Percentiles rank a stretch among this genome's conserved stretches.
Conservation (phyloP, 2,329 filamentous ascomycete species). For the Ascochyta lentis region DNA sequence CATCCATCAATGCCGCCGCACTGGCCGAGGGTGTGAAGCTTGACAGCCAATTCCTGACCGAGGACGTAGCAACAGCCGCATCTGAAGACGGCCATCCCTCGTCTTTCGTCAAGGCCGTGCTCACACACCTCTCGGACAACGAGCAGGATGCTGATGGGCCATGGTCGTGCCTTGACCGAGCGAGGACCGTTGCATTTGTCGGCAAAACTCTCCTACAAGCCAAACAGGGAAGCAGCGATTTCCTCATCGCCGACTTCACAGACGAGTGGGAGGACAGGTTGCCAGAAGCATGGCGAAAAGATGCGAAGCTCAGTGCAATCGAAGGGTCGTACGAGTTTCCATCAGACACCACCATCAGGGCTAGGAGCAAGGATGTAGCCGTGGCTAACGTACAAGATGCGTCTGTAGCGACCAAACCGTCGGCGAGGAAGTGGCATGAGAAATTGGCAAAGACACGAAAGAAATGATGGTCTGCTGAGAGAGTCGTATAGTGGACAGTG, state of each 20-base stretch:
- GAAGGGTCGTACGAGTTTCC: conserved; percentile 42
- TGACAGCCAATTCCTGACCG: conserved; percentile 45
- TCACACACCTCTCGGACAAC: conserved; percentile 43
- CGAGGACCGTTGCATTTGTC: conserved; percentile 41
- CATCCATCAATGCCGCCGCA: conserved; percentile 50
- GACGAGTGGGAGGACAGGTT: conserved; percentile 47
- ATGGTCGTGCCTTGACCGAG: conserved; percentile 45
- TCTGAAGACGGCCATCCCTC: conserved; percentile 50
- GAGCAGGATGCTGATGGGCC: conserved; percentile 34
- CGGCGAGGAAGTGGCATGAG: conserved; percentile 50
- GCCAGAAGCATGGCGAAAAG: conserved; percentile 48
- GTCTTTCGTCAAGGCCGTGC: conserved; percentile 46
- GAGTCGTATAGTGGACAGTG: conserved; percentile 18
- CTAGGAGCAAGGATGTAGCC: conserved; percentile 24
- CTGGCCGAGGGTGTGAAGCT: conserved; percentile 52
- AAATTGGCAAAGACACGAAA: conserved; percentile 46
- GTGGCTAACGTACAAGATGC: conserved; percentile 10
- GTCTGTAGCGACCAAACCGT: conserved; percentile 30
- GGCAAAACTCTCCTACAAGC: conserved; percentile 42
- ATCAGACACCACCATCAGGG: conserved; percentile 41
- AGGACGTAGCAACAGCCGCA: conserved; percentile 40
- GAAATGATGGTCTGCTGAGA: conserved; percentile 24
- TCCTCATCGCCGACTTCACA: conserved; percentile 44
- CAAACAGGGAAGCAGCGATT: conserved; percentile 28
- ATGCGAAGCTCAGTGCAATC: conserved; percentile 42